Base-by-base conservation (phyloP, 2,329 filamentous ascomycete species). In the Apiospora marii region DNA sequence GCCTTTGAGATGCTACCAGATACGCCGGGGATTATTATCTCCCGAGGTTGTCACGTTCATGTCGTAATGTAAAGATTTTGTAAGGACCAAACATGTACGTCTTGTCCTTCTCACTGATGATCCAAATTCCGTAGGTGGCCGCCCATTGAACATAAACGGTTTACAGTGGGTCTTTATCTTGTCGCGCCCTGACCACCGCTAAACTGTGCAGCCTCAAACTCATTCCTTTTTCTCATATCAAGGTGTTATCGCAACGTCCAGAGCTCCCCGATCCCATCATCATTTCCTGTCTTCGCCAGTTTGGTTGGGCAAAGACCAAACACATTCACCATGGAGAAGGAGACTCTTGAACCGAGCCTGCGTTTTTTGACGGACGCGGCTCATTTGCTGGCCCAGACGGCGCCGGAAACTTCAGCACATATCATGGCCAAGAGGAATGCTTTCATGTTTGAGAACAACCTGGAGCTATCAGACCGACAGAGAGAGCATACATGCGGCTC, bases 331-430 rank as follows among this genome's bases (percentile, higher is more conserved):
- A 71, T 67, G 69, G 69, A 53, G 14, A 30, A 46, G 51, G 78
- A 80, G n/a, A 69, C 67, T 13, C 75, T 80, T 22, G 74, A 78
- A 8, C 51, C 77, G 27, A 80, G 75, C n/a, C 73, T 81, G 34
- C 70, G 73, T 14, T 90, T 86, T 74, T 84, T 92, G 3, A 88
- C 87, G 14, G 86, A 91, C 78, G 89, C 90, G 0, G 89, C 90
- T 1, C 87, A 92, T 81, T 80, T 91, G 13, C 82, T 92, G 22
- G 83, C 85, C 3, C 79, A 81, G 14, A 80, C 85, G 1, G 85
- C 89, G 0, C 90, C 90, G 0, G 85, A 88, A 74, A 88, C 85
- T 1, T 91, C 91, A 19, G 88, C 89, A 16, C 86, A 89, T 78
- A 82, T 92, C 51, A 89, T 92, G 88, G 85, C 82, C 76, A 83